Evolutionary conservation across 257 asterid species (phyloP).

Genomic region (Solanum chaucha): DNA sequence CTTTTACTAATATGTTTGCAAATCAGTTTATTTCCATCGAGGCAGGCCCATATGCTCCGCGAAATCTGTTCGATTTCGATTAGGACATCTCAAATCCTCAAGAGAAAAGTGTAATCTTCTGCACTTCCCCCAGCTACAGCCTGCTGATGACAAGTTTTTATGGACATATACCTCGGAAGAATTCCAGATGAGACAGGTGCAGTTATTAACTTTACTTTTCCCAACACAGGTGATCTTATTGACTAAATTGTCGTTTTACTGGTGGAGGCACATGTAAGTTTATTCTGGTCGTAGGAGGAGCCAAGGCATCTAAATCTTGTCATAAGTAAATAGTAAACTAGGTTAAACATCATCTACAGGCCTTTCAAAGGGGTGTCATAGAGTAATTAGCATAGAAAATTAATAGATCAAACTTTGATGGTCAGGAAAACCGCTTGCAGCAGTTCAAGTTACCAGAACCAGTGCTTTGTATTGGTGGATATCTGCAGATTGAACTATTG

Average conservation of each 20-base stretch:
- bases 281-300: not conserved
- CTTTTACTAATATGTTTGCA: not conserved
- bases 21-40: constrained; percentile 54
- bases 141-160: constrained; percentile 52
- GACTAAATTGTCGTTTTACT: not conserved
- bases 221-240: not conserved
- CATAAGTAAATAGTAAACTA: not conserved
- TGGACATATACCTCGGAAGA: constrained; percentile 75
- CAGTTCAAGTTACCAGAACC: constrained; percentile 72
- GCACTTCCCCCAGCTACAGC: constrained; percentile 15
- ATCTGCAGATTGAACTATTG: constrained; percentile 57
- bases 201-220: not conserved
- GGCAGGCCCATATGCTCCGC: constrained; percentile 59
- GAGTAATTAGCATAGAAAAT: not conserved
- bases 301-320: not conserved
- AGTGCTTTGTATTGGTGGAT: constrained; percentile 67
- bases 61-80: constrained; percentile 46
- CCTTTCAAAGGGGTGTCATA: not conserved
- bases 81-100: constrained; percentile 47
- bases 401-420: not conserved
- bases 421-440: constrained; percentile 75
- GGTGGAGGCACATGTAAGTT: not conserved
- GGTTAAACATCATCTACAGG: not conserved
- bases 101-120: constrained; percentile 9
- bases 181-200: constrained; percentile 41